Conservation (phyloP, 768 basidiomycete species). For the Artomyces pyxidatus region DNA sequence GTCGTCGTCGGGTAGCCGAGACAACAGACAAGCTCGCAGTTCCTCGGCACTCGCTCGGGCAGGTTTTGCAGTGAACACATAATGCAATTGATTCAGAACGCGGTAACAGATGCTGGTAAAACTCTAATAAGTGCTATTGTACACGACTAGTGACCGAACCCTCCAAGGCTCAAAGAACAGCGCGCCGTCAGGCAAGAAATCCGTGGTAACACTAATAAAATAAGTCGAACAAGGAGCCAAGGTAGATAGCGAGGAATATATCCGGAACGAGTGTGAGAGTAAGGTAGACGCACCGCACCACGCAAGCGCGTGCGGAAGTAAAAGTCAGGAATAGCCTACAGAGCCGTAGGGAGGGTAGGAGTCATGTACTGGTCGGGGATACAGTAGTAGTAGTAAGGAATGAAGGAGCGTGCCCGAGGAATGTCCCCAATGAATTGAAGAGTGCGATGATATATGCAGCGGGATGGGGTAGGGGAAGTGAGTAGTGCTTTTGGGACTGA, state of each 20-base stretch:
- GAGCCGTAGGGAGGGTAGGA: not conserved
- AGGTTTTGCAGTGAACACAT: constrained; percentile 17
- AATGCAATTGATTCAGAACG: constrained; percentile 1
- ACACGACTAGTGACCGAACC: constrained; percentile 14
- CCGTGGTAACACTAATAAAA: constrained; percentile 14
- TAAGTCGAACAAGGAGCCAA: constrained; percentile 8
- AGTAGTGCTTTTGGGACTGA: constrained; percentile 4
- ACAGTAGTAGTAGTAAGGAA: not conserved
- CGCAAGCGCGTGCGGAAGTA: not conserved
- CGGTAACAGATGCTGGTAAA: constrained; percentile 10
- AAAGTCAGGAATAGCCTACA: not conserved
- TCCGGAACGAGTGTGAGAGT: constrained; percentile 11
- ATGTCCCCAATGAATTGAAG: constrained; percentile 6
- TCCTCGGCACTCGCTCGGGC: too few relatives aligned
- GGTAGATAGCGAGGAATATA: constrained; percentile 15
- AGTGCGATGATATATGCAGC: constrained; percentile 8
- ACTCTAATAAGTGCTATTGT: constrained; percentile 16
- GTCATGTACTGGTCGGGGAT: constrained; percentile 7
- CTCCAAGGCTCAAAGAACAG: constrained; percentile 13
- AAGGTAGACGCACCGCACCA: constrained; percentile 1
- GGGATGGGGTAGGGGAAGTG: constrained; percentile 5
- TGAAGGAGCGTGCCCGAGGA: constrained; percentile 5
- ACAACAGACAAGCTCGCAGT: too few relatives aligned
- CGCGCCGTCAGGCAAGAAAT: constrained; percentile 18
- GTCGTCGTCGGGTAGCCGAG: too few relatives aligned